Conservation (phyloP, 75 land plant genomes). For the Adiantum capillusveneris region DNA sequence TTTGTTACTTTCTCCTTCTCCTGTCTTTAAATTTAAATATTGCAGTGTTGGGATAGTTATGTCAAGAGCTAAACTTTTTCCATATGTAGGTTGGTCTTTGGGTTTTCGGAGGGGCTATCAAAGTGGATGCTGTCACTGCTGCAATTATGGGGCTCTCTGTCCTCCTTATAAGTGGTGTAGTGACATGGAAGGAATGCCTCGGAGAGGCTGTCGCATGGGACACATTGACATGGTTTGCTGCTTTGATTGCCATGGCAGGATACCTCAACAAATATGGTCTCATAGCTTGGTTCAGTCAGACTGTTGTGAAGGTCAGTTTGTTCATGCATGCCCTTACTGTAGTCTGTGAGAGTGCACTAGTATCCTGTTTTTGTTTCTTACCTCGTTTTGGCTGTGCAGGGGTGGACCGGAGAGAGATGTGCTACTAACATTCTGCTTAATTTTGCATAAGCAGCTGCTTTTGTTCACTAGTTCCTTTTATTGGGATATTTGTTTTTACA, state of each 20-base stretch:
- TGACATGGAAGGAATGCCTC: conserved; percentile 98
- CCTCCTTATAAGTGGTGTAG: conserved; percentile 87
- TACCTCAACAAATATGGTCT: conserved; percentile 96
- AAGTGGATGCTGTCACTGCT: conserved; percentile 89
- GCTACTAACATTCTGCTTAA: too few relatives aligned
- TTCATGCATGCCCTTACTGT: too few relatives aligned
- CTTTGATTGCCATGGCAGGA: conserved; percentile 98
- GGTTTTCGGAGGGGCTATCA: conserved; percentile 62
- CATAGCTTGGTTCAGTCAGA: conserved; percentile 93
- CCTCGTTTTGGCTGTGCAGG: too few relatives aligned
- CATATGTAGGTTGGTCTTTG: conserved; percentile 63
- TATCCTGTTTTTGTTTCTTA: too few relatives aligned
- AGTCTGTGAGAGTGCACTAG: too few relatives aligned
- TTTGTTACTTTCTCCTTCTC: conserved; percentile 15
- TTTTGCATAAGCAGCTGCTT: too few relatives aligned
- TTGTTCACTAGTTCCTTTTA: too few relatives aligned
- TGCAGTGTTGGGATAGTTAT: too few relatives aligned
- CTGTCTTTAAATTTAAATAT: too few relatives aligned
- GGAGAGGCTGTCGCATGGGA: conserved; percentile 97
- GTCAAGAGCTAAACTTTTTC: too few relatives aligned
- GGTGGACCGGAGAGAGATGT: too few relatives aligned
- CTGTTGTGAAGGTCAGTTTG: conserved; percentile 75
- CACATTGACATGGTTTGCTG: conserved; percentile 99
- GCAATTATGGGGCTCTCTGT: conserved; percentile 93
- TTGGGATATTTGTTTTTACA: too few relatives aligned